Base-by-base conservation (phyloP, 2,329 filamentous ascomycete species). In the Plenodomus lindquistii region DNA sequence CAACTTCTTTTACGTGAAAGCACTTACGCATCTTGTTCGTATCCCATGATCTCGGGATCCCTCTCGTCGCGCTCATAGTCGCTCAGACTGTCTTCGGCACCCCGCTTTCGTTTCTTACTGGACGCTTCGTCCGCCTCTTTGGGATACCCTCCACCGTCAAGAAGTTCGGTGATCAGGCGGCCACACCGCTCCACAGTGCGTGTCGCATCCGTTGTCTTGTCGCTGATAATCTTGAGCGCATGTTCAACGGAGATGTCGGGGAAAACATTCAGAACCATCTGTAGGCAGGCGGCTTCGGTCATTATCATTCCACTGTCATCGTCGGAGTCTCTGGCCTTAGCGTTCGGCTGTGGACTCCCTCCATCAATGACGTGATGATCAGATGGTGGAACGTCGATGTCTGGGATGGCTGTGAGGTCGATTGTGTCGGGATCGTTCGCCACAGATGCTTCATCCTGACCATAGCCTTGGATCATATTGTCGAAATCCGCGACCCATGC, bases 241-340 rank as follows among this genome's bases (percentile, higher is more conserved):
- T 73, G 56, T 29, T 69, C 53, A 18, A 63, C 54, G 3, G 65
- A 60, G 24, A 72, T 65, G 35, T 71, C 69, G 8, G 70, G 68
- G 4, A 72, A 54, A 8, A 73, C 59, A 27, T 66, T 54, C 7
- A 72, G 20, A n/a, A 73, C 50, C 54, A 65, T 62, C 38, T 66
- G 60, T 20, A 72, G 42, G 44, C 63, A 71, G 1, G 54, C 54
- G 13, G 59, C 57, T 50, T 63, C 65, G 7, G 56, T 62, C 38
- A 69, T 19, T 3, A 56, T 15, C 16, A 50, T 37, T 13, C 11
- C 11, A 13, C 17, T 16, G 3, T 17, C 34, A 4, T 20, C 48
- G 22, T 36, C 41, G 29, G 24, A 36, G 8, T 42, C 39, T 8
- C 20, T 10, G n/a, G 40, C 29, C 15, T 35, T 37, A 20, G 24